These are phyloP conservation scores for Cochlearia excelsa DNA, from an alignment of 345 rosid species.

Conservation along the genomic window DNA sequence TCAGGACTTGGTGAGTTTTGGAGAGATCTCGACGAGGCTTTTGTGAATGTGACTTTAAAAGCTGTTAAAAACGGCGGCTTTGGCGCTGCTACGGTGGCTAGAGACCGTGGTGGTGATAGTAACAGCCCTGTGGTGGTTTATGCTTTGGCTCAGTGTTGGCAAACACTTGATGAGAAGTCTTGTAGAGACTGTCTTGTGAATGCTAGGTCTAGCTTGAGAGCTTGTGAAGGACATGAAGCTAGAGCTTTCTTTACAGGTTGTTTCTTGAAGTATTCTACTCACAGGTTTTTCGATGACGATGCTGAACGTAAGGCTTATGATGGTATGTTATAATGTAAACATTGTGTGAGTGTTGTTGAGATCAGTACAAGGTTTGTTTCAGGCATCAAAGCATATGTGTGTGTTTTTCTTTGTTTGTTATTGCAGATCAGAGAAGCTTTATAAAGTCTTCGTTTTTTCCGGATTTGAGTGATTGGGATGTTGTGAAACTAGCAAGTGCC, in stretches of 20 bases:
- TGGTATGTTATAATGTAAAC: conserved; percentile 3
- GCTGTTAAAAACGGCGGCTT: conserved; percentile 46
- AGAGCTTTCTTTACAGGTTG: conserved; percentile 66
- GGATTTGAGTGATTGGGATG: conserved; percentile 15
- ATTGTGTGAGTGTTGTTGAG: neutral
- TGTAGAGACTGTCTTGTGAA: conserved; percentile 52
- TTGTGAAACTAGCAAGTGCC: conserved; percentile 21
- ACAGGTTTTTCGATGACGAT: conserved; percentile 38
- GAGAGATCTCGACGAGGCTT: conserved; percentile 31
- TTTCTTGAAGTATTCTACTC: conserved; percentile 52
- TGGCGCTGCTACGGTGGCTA: conserved; percentile 32
- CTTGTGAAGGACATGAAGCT: conserved; percentile 52
- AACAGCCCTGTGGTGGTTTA: conserved; percentile 34
- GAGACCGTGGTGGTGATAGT: conserved; percentile 29
- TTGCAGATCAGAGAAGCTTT: conserved; percentile 16
- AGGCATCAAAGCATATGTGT: neutral
- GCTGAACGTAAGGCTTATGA: conserved; percentile 5
- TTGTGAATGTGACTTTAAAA: conserved; percentile 38
- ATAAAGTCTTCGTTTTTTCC: conserved; percentile 5
- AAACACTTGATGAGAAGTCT: conserved; percentile 36
- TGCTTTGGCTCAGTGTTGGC: conserved; percentile 77
- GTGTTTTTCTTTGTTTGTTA: conserved; percentile 7
- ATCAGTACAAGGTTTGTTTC: neutral
- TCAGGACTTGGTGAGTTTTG: conserved; percentile 20
- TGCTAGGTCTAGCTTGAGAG: conserved; percentile 41